Percentiles rank a stretch among this genome's conserved stretches.
These are phyloP conservation scores for Rubia tinctorum DNA, from an alignment of 305 asterid genomes.

Conservation along the genomic window DNA sequence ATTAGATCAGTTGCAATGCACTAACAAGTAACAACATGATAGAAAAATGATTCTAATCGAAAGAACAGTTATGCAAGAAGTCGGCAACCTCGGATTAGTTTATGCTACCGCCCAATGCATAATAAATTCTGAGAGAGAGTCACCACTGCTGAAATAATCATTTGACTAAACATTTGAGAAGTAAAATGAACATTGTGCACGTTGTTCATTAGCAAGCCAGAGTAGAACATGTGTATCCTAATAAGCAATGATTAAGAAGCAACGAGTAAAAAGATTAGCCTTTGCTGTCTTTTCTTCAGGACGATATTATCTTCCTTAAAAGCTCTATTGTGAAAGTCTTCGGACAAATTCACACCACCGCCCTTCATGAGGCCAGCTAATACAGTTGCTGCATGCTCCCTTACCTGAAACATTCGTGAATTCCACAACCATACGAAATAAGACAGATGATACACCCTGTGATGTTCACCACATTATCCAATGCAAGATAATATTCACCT, in stretches of 20 bases:
- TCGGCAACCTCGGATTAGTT: not conserved
- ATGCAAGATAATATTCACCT: conserved; percentile 45
- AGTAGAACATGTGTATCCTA: conserved; percentile 1
- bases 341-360: conserved; percentile 68
- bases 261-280: conserved; percentile 38
- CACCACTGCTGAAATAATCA: conserved; percentile 2
- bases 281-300: conserved; percentile 64
- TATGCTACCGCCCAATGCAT: not conserved
- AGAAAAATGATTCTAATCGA: not conserved
- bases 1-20: not conserved
- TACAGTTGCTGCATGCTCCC: conserved; percentile 99
- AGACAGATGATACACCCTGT: not conserved
- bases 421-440: not conserved
- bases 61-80: not conserved
- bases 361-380: conserved; percentile 98
- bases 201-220: not conserved
- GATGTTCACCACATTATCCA: not conserved
- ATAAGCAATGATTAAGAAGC: conserved; percentile 1
- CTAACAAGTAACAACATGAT: not conserved
- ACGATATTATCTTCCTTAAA: conserved; percentile 61
- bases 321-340: conserved; percentile 85
- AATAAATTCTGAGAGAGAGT: not conserved
- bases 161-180: conserved; percentile 11
- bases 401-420: conserved; percentile 48
- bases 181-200: not conserved